Evolutionary conservation across 2,329 filamentous ascomycete species (phyloP).

Genomic region (Dichotomopilus funicola): DNA sequence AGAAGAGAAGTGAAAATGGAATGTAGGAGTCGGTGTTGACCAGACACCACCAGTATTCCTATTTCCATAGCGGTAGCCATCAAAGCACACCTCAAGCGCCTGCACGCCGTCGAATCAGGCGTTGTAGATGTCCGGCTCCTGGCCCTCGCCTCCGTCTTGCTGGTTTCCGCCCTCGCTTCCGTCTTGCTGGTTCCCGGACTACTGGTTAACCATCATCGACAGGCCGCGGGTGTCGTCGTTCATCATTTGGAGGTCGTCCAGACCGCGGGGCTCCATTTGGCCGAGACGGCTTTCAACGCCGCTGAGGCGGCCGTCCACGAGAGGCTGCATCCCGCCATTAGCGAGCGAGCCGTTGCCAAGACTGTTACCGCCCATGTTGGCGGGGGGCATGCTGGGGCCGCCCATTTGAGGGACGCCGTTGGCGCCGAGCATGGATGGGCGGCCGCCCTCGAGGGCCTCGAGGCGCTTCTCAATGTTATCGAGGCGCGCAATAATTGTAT

Average conservation of each 20-base stretch:
- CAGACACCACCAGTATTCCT: no score
- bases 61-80: not conserved
- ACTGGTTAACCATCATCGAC: constrained; percentile 23
- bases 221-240: constrained; percentile 23
- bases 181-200: not conserved
- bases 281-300: constrained; percentile 24
- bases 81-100: not conserved
- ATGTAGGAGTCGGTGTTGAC: not conserved
- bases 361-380: constrained; percentile 24
- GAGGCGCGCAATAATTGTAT: constrained; percentile 48
- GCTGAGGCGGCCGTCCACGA: constrained; percentile 24
- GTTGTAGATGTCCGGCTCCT: not conserved
- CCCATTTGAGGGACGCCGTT: constrained; percentile 22
- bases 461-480: constrained; percentile 43
- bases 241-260: constrained; percentile 26
- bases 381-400: constrained; percentile 24
- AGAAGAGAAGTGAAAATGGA: not conserved
- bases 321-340: constrained; percentile 24
- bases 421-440: constrained; percentile 19
- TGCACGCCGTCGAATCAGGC: not conserved
- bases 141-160: not conserved
- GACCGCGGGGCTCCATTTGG: constrained; percentile 23
- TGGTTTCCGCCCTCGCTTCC: not conserved
- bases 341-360: constrained; percentile 22
- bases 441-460: constrained; percentile 20